Evolutionary conservation across 176 grass and related monocot genomes (phyloP), one percentile per base, ranked within the genome.

Genomic region (Hyparrhenia diplandra): DNA sequence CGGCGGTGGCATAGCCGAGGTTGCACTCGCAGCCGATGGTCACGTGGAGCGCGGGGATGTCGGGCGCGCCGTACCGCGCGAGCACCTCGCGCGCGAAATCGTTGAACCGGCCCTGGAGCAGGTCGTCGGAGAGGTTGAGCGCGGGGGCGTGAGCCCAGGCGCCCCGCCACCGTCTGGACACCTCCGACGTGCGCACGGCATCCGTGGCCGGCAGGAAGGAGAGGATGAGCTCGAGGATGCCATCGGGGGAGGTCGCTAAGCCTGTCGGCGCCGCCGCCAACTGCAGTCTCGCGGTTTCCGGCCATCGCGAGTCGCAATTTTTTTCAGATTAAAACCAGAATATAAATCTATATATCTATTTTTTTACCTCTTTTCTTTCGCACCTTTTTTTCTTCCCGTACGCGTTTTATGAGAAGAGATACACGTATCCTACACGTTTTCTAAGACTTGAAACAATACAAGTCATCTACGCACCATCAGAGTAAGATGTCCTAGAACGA

Each of bases 91-190:
- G 2, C 16, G 82, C 72, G 18, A 68, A 32, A 13, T 0, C 35
- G 34, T 68, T 17, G 47, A 84, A 68, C 47, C 35, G 7, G 12
- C 10, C 46, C 2, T 31, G 24, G 47, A 18, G 82, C 24, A 2
- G 46, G 47, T 8, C 47, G 18, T 84, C 72, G 47, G 82, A 68
- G 82, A 76, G 51, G 51, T 76, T 76, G 71, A 84, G 82, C 4
- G 13, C 2, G 17, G 45, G 5, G 24, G 34, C 13, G 61, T 23
- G 71, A 3, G 71, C 9, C 81, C 81, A 83, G 71, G 34, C 60
- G 45, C 45, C 10, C 4, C 45, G 71, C 45, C 62, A 84, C 18
- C 72, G 72, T 34, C 62, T 41, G 25, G 82, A 84, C n/a, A n/a
- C n/a, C n/a, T n/a, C n/a, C n/a, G 82, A 67, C 4, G 47, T 32